A percentile compares a stretch with the other conserved stretches of the same genome.
phyloP scores from a whole-genome alignment of 169 alveolate genomes.

The Plasmodium berghei region DNA sequence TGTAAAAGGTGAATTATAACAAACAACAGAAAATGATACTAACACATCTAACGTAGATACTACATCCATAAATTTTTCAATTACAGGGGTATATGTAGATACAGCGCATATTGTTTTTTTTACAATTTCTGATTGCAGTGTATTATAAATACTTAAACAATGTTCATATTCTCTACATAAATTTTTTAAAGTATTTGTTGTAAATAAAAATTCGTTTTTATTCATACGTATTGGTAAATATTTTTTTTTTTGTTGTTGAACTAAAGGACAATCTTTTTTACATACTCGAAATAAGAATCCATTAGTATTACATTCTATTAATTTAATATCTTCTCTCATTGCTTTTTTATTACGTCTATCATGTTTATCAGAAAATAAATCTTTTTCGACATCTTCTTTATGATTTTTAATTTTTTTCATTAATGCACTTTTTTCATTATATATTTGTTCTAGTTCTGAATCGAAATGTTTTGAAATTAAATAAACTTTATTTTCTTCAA shows the following conservation, averaged over 20 bases:
- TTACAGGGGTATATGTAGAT: slow-evolving; percentile 95
- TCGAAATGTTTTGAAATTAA: slow-evolving; percentile 89
- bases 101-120: slow-evolving; percentile 94
- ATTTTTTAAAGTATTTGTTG: slow-evolving; percentile 87
- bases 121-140: slow-evolving; percentile 88
- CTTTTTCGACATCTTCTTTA: slow-evolving; percentile 86
- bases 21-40: slow-evolving; percentile 93
- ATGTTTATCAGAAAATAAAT: slow-evolving; percentile 80
- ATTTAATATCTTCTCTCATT: slow-evolving; percentile 79
- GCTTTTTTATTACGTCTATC: slow-evolving; percentile 78
- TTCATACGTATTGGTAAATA: slow-evolving; percentile 79
- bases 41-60: slow-evolving; percentile 95
- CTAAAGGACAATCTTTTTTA: slow-evolving; percentile 86
- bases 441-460: slow-evolving; percentile 82
- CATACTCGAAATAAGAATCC: slow-evolving; percentile 91
- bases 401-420: slow-evolving; percentile 89
- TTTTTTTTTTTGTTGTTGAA: slow-evolving; percentile 75
- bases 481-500: slow-evolving; percentile 90
- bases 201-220: slow-evolving; percentile 90
- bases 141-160: slow-evolving; percentile 86
- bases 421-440: slow-evolving; percentile 82
- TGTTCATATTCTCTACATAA: slow-evolving; percentile 87
- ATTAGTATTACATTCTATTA: slow-evolving; percentile 86
- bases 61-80: slow-evolving; percentile 90
- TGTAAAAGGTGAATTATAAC: slow-evolving; percentile 87